phyloP scores from a whole-genome alignment of 495 filamentous ascomycete species.

The Xylaria venustula region DNA sequence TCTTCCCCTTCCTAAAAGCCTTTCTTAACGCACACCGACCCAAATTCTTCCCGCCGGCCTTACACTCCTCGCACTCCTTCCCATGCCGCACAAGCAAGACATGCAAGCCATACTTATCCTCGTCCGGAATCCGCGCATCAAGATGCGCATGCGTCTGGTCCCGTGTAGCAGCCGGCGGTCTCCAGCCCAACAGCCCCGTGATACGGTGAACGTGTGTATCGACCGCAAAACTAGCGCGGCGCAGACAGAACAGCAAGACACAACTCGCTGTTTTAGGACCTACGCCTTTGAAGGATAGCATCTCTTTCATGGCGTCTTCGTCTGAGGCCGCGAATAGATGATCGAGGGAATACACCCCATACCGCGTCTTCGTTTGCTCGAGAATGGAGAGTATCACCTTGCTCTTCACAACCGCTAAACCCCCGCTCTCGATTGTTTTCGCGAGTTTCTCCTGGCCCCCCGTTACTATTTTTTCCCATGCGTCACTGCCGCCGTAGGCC shows the following conservation, averaged over 20 bases:
- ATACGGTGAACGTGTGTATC: constrained; percentile 81
- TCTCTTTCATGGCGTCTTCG: constrained; percentile 67
- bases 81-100: constrained; percentile 80
- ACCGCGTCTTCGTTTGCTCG: constrained; percentile 65
- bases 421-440: constrained; percentile 71
- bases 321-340: constrained; percentile 64
- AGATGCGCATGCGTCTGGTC: constrained; percentile 75
- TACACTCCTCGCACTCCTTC: constrained; percentile 70
- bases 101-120: constrained; percentile 80
- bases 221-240: constrained; percentile 73
- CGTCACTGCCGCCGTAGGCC: constrained; percentile 72
- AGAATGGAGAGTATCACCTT: constrained; percentile 73
- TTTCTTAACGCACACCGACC: constrained; percentile 25
- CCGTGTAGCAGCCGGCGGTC: constrained; percentile 57
- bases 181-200: constrained; percentile 76
- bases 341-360: constrained; percentile 64
- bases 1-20: constrained; percentile 18
- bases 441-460: constrained; percentile 63
- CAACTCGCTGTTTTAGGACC: constrained; percentile 88
- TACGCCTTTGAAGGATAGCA: constrained; percentile 75
- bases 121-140: constrained; percentile 72
- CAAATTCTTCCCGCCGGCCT: constrained; percentile 45
- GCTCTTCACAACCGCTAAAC: constrained; percentile 70
- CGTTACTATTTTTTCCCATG: constrained; percentile 69
- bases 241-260: constrained; percentile 73